These are phyloP conservation scores for Spathaspora passalidarum DNA, from an alignment of 805 yeast genomes.

Conservation along the genomic window DNA sequence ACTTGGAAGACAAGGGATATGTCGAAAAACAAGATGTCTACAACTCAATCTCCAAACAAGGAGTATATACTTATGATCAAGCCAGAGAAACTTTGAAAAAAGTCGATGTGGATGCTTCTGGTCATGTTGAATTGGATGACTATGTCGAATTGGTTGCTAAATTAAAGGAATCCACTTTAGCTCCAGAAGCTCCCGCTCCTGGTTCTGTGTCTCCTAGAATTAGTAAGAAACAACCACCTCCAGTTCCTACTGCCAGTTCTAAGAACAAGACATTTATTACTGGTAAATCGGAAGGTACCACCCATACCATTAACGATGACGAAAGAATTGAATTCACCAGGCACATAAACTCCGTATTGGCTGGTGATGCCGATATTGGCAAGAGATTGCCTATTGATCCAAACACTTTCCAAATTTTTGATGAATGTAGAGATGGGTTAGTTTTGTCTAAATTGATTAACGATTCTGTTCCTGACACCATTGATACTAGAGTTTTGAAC, in stretches of 20 bases:
- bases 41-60: conserved; percentile 74
- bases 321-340: conserved; percentile 94
- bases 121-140: conserved; percentile 95
- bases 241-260: conserved; percentile 48
- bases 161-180: conserved; percentile 49
- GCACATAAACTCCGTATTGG: conserved; percentile 87
- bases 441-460: conserved; percentile 90
- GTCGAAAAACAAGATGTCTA: conserved; percentile 89
- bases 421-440: conserved; percentile 94
- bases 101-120: conserved; percentile 93
- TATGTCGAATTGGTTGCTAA: conserved; percentile 82
- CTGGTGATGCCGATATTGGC: conserved; percentile 86
- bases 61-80: conserved; percentile 83
- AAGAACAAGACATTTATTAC: conserved; percentile 67
- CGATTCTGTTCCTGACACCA: conserved; percentile 97
- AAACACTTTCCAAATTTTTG: conserved; percentile 92
- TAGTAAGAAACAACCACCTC: conserved; percentile 26
- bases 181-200: conserved; percentile 16
- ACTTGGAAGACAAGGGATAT: conserved; percentile 89
- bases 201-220: conserved; percentile 16
- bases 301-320: conserved; percentile 96
- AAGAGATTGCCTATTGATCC: conserved; percentile 85
- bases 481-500: conserved; percentile 95
- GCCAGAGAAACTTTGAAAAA: conserved; percentile 90
- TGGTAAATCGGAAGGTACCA: conserved; percentile 86